Conservation (phyloP, 1,139 yeast species). For the Diutina mesorugosa region DNA sequence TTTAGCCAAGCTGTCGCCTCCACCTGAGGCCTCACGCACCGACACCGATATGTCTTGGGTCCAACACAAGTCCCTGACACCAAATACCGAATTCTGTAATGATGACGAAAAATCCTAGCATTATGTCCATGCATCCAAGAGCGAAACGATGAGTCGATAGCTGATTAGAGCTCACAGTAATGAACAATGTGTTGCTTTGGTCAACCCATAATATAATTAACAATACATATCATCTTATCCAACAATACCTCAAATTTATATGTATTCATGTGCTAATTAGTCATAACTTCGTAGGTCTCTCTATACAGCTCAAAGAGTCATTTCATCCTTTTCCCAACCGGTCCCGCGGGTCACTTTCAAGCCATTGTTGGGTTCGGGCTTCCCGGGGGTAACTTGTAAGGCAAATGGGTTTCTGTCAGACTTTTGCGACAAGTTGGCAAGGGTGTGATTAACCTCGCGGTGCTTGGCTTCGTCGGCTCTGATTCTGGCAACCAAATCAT, state of each 20-base stretch:
- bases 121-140: background rate
- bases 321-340: constrained; percentile 59
- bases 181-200: background rate
- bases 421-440: constrained; percentile 47
- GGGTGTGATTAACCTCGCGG: constrained; percentile 65
- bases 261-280: background rate
- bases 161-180: background rate
- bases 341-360: constrained; percentile 30
- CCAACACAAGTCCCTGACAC: background rate
- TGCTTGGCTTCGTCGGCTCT: constrained; percentile 63
- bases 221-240: background rate
- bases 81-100: background rate
- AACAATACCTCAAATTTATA: background rate
- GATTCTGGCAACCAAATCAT: constrained; percentile 64
- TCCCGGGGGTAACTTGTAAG: constrained; percentile 20
- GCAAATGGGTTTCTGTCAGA: constrained; percentile 62
- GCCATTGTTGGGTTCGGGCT: constrained; percentile 45
- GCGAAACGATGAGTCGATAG: background rate
- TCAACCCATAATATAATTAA: background rate
- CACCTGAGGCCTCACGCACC: background rate
- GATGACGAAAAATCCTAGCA: background rate
- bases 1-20: background rate
- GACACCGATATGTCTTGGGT: constrained; percentile 1
- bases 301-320: constrained; percentile 13
- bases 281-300: background rate